These are phyloP conservation scores for Nicotiana sylvestris DNA, from an alignment of 257 asterid genomes.

Conservation along the genomic window DNA sequence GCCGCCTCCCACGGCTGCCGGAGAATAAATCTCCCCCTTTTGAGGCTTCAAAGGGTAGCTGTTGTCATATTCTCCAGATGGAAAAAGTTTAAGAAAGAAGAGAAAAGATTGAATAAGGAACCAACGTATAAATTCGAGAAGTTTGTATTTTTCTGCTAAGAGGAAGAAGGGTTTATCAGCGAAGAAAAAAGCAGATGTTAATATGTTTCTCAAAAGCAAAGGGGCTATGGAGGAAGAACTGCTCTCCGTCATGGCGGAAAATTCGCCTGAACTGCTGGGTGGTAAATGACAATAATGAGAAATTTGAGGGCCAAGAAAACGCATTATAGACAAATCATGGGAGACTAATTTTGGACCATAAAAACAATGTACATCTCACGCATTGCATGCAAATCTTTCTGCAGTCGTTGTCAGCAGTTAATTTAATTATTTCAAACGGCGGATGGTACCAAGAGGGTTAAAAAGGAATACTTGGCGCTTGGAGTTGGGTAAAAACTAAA, in stretches of 20 bases:
- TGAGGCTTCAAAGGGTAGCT: slow-evolving; percentile 15
- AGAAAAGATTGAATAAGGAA: slow-evolving; percentile 43
- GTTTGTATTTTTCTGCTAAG: slow-evolving; percentile 32
- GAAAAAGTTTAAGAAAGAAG: slow-evolving; percentile 49
- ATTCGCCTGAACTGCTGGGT: slow-evolving; percentile 7
- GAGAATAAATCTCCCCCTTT: slow-evolving; percentile 8
- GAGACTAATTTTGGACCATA: background rate
- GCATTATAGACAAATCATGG: background rate
- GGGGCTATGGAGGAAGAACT: slow-evolving; percentile 38
- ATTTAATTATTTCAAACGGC: background rate
- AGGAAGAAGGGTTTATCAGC: slow-evolving; percentile 46
- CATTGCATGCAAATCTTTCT: background rate
- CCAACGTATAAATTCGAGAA: slow-evolving; percentile 39
- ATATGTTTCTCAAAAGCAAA: slow-evolving; percentile 44
- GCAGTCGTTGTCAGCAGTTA: background rate
- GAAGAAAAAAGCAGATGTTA: slow-evolving; percentile 38
- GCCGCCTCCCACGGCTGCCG: slow-evolving; percentile 15
- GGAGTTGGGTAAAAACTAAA: background rate
- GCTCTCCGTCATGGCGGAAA: slow-evolving; percentile 19
- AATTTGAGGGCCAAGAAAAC: background rate
- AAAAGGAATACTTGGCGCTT: background rate
- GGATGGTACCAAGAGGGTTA: background rate
- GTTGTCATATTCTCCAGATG: slow-evolving; percentile 14
- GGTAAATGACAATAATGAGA: slow-evolving; percentile 8
- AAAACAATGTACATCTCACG: background rate